phyloP scores from a whole-genome alignment of 208 protist genomes.

The Naegleria gruberi region DNA sequence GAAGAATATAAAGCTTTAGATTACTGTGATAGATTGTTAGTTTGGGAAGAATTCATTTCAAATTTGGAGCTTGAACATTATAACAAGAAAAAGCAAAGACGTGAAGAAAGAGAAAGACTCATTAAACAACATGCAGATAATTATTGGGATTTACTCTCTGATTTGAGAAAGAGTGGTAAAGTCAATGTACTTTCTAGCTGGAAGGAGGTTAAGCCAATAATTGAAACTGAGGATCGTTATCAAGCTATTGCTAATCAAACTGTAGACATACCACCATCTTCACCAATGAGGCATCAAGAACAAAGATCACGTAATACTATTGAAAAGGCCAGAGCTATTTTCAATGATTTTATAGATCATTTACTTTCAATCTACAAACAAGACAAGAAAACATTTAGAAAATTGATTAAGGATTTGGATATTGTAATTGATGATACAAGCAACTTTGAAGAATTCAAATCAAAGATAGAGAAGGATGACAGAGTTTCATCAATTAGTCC shows the following conservation, averaged over 20 bases:
- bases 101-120: neutral
- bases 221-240: neutral
- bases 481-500: neutral
- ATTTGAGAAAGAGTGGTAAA: neutral
- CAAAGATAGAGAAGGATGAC: neutral
- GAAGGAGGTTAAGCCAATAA: neutral
- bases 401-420: neutral
- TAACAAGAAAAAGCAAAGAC: neutral
- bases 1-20: neutral
- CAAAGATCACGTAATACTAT: neutral
- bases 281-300: neutral
- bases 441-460: neutral
- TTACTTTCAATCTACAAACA: neutral
- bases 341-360: neutral
- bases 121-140: neutral
- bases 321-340: neutral
- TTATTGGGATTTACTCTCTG: neutral
- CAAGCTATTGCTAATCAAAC: neutral
- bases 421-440: neutral
- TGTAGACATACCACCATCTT: neutral
- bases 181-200: neutral
- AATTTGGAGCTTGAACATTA: neutral
- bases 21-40: neutral
- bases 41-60: neutral
- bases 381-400: neutral